Base-by-base conservation (phyloP, 768 basidiomycete species). In the Chalciporus chontae region DNA sequence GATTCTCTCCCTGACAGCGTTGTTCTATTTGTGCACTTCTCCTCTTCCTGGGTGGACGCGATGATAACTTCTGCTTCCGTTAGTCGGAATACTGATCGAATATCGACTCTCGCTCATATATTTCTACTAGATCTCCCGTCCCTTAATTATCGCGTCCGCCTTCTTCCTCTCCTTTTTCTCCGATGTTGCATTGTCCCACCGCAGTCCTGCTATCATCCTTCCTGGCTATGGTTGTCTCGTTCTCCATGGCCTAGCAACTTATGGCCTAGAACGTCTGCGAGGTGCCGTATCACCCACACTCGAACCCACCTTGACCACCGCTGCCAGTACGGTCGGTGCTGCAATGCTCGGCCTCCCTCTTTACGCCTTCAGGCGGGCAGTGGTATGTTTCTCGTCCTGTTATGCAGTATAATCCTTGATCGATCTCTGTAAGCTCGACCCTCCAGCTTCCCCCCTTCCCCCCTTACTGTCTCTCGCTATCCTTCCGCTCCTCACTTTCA, bases 171-270 rank as follows among this genome's bases (percentile, higher is more conserved):
- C 84, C 17, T 70, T 87, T 51, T 63, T 79, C 15, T 77, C 78
- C 15, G 87, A 90, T 62, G 70, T 77, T 17, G 62, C 47, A 1
- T 62, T 74, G 67, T 61, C 73, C 69, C 51, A 75, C 62, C 42
- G 58, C 66, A n/a, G 55, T 60, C 26, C 74, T 69, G 47, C 58
- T 76, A 55, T 32, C 34, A 71, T 73, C 42, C 52, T 81, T 23
- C 84, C 83, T 3, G 85, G 84, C 14, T 90, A 91, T 68, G 77
- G 76, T 7, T 87, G 85, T 3, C 64, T 90, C 10, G 53, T 76
- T 14, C 56, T 84, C 3, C 78, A 89, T 60, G 80, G 78, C 3
- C 56, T 85, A 18, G 71, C 79, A 3, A 82, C 85, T 0, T 78
- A 69, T 50, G 81, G 78, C 21, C 68, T 85, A 38, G 83, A 87